Conservation (phyloP, 345 rosid species). For the Mercurialis annua region DNA sequence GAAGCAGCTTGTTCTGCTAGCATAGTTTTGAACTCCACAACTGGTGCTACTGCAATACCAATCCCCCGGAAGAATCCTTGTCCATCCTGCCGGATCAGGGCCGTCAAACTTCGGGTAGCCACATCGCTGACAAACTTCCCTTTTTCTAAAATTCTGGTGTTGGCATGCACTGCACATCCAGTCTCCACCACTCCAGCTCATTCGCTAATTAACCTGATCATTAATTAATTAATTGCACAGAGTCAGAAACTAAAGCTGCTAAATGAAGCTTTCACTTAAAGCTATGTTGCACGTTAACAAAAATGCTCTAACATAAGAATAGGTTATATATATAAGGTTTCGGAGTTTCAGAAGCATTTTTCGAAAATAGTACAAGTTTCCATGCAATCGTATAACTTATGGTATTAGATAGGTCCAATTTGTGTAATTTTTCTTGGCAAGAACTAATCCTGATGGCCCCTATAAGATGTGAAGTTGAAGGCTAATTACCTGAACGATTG, state of each 20-base stretch:
- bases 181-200: conserved; percentile 83
- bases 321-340: too few species aligned
- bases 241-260: too few species aligned
- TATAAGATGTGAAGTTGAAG: too few species aligned
- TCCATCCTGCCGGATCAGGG: conserved; percentile 54
- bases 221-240: background rate
- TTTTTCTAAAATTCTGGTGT: conserved; percentile 66
- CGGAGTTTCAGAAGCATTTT: too few species aligned
- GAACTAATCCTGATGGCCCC: too few species aligned
- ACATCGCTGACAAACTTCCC: conserved; percentile 68
- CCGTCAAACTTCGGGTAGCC: conserved; percentile 68
- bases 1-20: conserved; percentile 63
- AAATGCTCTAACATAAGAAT: too few species aligned
- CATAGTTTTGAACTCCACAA: conserved; percentile 78
- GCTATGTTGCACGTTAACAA: too few species aligned
- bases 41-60: conserved; percentile 65
- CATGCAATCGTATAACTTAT: too few species aligned
- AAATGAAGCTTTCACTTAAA: too few species aligned
- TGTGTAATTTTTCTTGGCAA: too few species aligned
- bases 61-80: conserved; percentile 57
- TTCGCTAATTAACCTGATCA: conserved; percentile 20
- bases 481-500: conserved; percentile 6
- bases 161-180: conserved; percentile 80
- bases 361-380: too few species aligned
- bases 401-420: too few species aligned